Evolutionary conservation across 768 basidiomycete genomes (phyloP).

Genomic region (Candolleomyces aberdarensis): DNA sequence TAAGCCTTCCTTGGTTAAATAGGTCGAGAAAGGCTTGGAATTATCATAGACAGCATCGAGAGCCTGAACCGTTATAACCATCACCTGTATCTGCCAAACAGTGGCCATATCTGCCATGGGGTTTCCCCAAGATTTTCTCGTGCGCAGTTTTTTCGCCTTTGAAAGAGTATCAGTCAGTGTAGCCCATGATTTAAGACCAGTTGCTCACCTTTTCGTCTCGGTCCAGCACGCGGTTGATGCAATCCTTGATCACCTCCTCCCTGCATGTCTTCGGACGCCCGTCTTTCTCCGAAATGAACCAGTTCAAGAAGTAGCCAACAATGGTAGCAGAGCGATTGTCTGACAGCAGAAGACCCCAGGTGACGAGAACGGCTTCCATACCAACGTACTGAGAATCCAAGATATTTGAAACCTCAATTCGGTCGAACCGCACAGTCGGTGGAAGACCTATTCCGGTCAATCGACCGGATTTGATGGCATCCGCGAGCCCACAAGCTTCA

Average conservation of each 20-base stretch:
- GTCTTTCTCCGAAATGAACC: conserved; percentile 18
- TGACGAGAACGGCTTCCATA: neutral
- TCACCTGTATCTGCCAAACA: neutral
- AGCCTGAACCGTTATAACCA: neutral
- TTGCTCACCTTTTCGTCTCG: neutral
- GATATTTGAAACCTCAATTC: conserved; percentile 32
- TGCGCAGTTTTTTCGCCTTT: too few species aligned
- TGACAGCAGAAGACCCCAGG: neutral
- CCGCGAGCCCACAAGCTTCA: conserved; percentile 20
- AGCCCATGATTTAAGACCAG: too few species aligned
- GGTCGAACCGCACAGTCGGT: conserved; percentile 28
- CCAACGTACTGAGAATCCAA: neutral
- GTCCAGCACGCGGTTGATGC: neutral
- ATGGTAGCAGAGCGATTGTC: neutral
- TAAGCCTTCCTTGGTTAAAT: conserved; percentile 22
- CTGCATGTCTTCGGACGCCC: conserved; percentile 8
- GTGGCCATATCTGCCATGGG: too few species aligned
- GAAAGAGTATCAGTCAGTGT: too few species aligned
- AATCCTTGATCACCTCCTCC: neutral
- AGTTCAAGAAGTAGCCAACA: conserved; percentile 41
- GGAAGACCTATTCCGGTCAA: neutral
- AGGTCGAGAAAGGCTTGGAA: conserved; percentile 27
- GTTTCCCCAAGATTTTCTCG: too few species aligned
- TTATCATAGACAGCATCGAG: conserved; percentile 22
- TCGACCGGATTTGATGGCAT: neutral